Percentiles rank a stretch among this genome's conserved stretches.
phyloP scores from a whole-genome alignment of 805 yeast species.

The Candida koratica region DNA sequence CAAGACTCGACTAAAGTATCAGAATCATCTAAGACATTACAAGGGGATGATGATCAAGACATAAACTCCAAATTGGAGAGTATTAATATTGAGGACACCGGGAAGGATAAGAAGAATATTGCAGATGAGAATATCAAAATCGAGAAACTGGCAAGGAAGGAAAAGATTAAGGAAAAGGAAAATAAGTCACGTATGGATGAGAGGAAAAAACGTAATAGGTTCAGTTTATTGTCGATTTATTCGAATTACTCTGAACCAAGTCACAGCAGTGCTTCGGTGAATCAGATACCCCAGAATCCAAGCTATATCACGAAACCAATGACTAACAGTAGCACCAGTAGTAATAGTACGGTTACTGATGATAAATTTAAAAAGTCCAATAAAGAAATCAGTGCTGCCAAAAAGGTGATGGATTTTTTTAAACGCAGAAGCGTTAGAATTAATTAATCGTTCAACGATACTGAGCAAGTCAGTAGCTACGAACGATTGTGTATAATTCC shows the following conservation, averaged over 20 bases:
- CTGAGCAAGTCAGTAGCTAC: slow-evolving; percentile 6
- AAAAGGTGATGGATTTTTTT: slow-evolving; percentile 73
- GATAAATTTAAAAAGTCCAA: slow-evolving; percentile 16
- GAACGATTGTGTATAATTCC: background rate
- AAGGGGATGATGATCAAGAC: slow-evolving; percentile 1
- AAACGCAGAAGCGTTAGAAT: slow-evolving; percentile 52
- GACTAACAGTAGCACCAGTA: slow-evolving; percentile 6
- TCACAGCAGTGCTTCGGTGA: slow-evolving; percentile 18
- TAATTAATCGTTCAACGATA: slow-evolving; percentile 14
- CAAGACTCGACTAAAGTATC: slow-evolving; percentile 3
- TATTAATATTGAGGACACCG: background rate
- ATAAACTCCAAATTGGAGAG: background rate
- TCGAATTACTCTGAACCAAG: slow-evolving; percentile 22
- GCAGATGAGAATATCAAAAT: background rate
- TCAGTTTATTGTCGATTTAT: slow-evolving; percentile 43
- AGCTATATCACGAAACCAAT: slow-evolving; percentile 4
- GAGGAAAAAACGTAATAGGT: slow-evolving; percentile 38
- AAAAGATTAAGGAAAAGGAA: slow-evolving; percentile 8
- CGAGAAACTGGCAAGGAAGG: slow-evolving; percentile 2
- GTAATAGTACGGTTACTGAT: slow-evolving; percentile 23
- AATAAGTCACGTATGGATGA: slow-evolving; percentile 22
- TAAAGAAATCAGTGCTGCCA: slow-evolving; percentile 70
- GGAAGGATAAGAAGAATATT: background rate
- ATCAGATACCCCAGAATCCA: slow-evolving; percentile 2
- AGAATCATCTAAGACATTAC: slow-evolving; percentile 1